Evolutionary conservation across 306 rosid genomes (phyloP).

Genomic region (Medicago arabica): DNA sequence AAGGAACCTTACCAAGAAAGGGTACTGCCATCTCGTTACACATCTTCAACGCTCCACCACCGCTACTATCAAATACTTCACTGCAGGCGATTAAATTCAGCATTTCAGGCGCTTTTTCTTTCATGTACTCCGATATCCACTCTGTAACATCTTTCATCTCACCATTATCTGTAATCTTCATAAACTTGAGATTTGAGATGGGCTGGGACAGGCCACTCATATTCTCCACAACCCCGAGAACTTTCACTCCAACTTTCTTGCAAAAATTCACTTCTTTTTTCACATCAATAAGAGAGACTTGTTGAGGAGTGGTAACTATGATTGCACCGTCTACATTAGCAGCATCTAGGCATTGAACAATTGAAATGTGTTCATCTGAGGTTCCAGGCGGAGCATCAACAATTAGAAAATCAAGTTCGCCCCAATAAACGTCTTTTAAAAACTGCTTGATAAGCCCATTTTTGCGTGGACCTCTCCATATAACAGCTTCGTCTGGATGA

Average conservation of each 20-base stretch:
- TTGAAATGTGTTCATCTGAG: slow-evolving; percentile 90
- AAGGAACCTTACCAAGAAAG: slow-evolving; percentile 87
- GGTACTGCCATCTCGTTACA: slow-evolving; percentile 80
- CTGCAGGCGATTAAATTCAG: slow-evolving; percentile 61
- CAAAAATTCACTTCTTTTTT: slow-evolving; percentile 89
- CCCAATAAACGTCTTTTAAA: slow-evolving; percentile 89
- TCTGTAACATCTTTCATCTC: slow-evolving; percentile 76
- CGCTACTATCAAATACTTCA: slow-evolving; percentile 86
- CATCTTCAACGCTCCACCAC: slow-evolving; percentile 90
- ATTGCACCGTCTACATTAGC: slow-evolving; percentile 88
- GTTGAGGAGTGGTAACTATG: slow-evolving; percentile 93
- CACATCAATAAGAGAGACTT: slow-evolving; percentile 87
- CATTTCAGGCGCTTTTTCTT: slow-evolving; percentile 73
- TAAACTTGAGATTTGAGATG: slow-evolving; percentile 64
- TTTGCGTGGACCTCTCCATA: slow-evolving; percentile 95
- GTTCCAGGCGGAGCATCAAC: slow-evolving; percentile 99
- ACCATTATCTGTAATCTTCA: slow-evolving; percentile 60
- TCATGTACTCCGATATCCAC: slow-evolving; percentile 65
- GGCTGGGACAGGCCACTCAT: slow-evolving; percentile 89
- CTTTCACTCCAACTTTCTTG: slow-evolving; percentile 80
- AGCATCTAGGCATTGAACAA: slow-evolving; percentile 77
- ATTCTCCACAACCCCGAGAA: slow-evolving; percentile 90
- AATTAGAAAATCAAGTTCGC: slow-evolving; percentile 85
- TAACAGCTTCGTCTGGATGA: slow-evolving; percentile 79
- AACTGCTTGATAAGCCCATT: slow-evolving; percentile 88